Evolutionary conservation across 768 basidiomycete species (phyloP).

Genomic region (Paxillus involutus): DNA sequence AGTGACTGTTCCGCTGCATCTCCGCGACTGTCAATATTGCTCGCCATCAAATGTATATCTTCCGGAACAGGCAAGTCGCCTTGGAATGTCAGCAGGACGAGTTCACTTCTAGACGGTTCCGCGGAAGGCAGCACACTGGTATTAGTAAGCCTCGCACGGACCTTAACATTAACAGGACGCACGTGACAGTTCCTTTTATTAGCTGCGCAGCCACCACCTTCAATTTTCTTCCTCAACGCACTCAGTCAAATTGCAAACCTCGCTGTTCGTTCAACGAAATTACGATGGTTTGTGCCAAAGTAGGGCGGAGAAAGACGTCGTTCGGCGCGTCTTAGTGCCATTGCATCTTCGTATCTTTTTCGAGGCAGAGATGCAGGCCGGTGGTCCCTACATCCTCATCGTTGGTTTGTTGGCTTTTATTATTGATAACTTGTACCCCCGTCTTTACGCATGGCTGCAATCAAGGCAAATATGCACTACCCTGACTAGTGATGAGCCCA

Average conservation of each 20-base stretch:
- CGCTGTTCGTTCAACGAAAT: conserved; percentile 5
- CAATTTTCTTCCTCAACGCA: conserved; percentile 20
- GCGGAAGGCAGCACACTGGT: no score
- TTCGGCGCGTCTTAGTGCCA: conserved; percentile 30
- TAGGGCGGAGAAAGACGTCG: conserved; percentile 28
- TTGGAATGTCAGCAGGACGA: no score
- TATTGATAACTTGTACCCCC: background rate
- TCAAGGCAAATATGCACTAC: no score
- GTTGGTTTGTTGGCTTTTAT: background rate
- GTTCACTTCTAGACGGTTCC: no score
- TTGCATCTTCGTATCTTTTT: conserved; percentile 22
- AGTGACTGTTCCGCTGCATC: no score
- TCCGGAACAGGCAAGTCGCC: no score
- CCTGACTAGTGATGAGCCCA: no score
- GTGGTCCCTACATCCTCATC: conserved; percentile 28
- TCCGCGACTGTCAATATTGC: no score
- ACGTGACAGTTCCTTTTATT: conserved; percentile 8
- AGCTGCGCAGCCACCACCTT: background rate
- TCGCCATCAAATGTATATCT: no score
- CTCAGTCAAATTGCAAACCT: conserved; percentile 36
- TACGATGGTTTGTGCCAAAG: conserved; percentile 35
- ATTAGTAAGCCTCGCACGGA: no score
- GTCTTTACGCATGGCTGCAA: background rate
- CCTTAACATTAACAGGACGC: background rate
- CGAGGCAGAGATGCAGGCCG: conserved; percentile 26